phyloP scores from a whole-genome alignment of 2,329 filamentous ascomycete genomes.

The Didymosphaeria variabile region DNA sequence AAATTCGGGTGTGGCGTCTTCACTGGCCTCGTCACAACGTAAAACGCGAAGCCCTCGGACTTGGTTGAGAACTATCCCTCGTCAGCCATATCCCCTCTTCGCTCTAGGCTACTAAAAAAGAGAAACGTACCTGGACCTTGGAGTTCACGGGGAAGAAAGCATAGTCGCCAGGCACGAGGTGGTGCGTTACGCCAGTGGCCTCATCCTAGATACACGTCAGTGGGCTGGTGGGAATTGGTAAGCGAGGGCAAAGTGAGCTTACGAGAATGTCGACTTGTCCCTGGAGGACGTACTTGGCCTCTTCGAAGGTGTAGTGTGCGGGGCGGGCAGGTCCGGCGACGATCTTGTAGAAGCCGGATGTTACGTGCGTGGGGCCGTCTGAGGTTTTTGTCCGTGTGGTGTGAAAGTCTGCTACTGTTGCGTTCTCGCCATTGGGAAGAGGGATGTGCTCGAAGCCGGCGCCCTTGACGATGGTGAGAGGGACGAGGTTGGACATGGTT shows the following conservation, averaged over 20 bases:
- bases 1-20: constrained; percentile 30
- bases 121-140: constrained; percentile 18
- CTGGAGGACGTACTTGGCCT: constrained; percentile 36
- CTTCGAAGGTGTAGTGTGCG: constrained; percentile 34
- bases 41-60: constrained; percentile 33
- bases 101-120: background rate
- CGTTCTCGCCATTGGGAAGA: constrained; percentile 34
- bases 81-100: background rate
- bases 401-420: constrained; percentile 37
- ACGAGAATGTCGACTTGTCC: constrained; percentile 35
- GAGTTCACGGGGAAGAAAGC: constrained; percentile 38
- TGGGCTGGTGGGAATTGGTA: too few relatives aligned
- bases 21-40: constrained; percentile 33
- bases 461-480: constrained; percentile 39
- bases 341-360: constrained; percentile 39
- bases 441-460: constrained; percentile 36
- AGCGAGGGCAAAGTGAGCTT: background rate
- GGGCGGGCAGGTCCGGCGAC: constrained; percentile 30
- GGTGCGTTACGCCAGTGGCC: constrained; percentile 35
- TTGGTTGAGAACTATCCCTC: constrained; percentile 31
- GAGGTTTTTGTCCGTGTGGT: constrained; percentile 33
- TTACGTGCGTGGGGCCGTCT: constrained; percentile 33
- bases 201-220: constrained; percentile 22
- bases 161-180: constrained; percentile 37
- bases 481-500: constrained; percentile 22